These are phyloP conservation scores for Gracilaria gracilis DNA, from an alignment of 23 red algal genomes.

Conservation along the genomic window DNA sequence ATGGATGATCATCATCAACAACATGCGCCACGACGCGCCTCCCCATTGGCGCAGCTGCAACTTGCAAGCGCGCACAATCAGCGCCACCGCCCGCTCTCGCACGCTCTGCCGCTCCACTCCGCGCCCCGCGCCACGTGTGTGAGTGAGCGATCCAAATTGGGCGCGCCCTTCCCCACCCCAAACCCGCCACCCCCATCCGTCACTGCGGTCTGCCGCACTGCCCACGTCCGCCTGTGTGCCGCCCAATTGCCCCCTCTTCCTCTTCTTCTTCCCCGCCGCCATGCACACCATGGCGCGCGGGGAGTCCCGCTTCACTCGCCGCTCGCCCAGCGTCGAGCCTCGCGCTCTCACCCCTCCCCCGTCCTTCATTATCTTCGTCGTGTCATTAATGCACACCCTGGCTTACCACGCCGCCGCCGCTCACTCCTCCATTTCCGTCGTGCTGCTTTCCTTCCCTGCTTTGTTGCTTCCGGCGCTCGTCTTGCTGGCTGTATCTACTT, in stretches of 20 bases:
- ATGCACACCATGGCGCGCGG: conserved; percentile 68
- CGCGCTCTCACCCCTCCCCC: conserved; percentile 21
- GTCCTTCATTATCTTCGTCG: conserved; percentile 17
- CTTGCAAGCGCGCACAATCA: too few species aligned
- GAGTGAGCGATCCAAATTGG: conserved; percentile 26
- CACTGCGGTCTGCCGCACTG: too few species aligned
- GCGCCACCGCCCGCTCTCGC: too few species aligned
- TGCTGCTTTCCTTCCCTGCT: conserved; percentile 29
- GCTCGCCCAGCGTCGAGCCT: conserved; percentile 42
- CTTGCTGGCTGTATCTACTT: not conserved
- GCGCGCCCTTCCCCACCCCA: not conserved
- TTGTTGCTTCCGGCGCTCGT: conserved; percentile 11
- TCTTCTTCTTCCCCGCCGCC: conserved; percentile 46
- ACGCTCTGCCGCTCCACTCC: too few species aligned
- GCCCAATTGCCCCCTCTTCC: not conserved
- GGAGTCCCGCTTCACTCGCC: conserved; percentile 55
- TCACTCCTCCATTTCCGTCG: conserved; percentile 1
- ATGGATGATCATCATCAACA: too few species aligned
- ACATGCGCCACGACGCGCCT: too few species aligned
- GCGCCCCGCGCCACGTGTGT: conserved; percentile 29
- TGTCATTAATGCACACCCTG: conserved; percentile 6
- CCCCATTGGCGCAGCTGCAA: too few species aligned
- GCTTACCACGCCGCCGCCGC: conserved; percentile 13
- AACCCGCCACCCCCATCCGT: too few species aligned
- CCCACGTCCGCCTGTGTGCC: not conserved